Base-by-base conservation (phyloP, 2,329 filamentous ascomycete genomes). In the Thermothelomyces thermophilus region DNA sequence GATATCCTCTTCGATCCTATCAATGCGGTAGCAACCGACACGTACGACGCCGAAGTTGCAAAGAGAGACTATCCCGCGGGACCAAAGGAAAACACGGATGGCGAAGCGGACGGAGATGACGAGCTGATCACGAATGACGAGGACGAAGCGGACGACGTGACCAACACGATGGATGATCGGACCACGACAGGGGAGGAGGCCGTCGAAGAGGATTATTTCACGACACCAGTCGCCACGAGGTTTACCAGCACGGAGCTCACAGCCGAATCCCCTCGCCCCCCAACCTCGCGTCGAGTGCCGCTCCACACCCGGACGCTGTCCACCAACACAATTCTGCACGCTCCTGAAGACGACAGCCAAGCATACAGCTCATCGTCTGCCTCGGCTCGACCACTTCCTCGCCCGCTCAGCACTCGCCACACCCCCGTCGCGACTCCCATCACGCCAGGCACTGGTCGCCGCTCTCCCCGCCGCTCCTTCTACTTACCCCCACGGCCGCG, bases 41-140 rank as follows among this genome's bases (percentile, higher is more conserved):
- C 58, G 10, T 55, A 54, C 44, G 53, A 60, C 24, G 61, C 63
- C 57, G 64, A 57, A 20, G 58, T 63, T 57, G 60, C 52, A 56
- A 64, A 67, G 22, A 69, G 66, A 33, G 69, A 79, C 64, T 71
- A 65, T 61, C 37, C 75, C 2, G 26, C 46, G 70, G 61, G 71
- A 20, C 70, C 73, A 44, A 76, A 76, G 56, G 75, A 79, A 39
- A 82, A 90, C 51, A 90, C 87, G 0, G 88, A 93, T 61, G 87
- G 86, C 0, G 88, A 91, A 61, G 87, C 84, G 6, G 89, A 95
- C 63, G 88, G 89, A 0, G 90, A 96, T 60, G 90, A 95, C 60
- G 90, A 96, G 65, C 72, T 90, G n/a, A 77, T 87, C 11, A 90
- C 86, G 3, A 87, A 90, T 49, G 86, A 89, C 49, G 86, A 90